Percentiles rank a stretch among this genome's conserved stretches.
These are phyloP conservation scores for Penicillium argentinense DNA, from an alignment of 495 filamentous ascomycete genomes.

Conservation along the genomic window DNA sequence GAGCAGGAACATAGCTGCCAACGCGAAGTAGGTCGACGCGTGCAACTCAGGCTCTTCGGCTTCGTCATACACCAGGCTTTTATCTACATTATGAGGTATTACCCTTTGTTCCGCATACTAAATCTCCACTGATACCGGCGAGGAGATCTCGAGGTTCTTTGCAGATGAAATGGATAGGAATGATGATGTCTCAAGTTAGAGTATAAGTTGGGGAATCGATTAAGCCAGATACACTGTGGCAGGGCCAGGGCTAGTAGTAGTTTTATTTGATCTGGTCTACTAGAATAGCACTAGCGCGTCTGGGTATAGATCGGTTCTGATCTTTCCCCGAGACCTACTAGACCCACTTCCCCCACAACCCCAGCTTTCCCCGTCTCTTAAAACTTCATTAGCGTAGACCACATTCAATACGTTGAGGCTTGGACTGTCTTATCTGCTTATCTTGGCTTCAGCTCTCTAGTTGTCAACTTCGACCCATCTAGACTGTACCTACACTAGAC, in stretches of 20 bases:
- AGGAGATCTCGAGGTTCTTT: background rate
- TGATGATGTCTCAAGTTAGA: too few species aligned
- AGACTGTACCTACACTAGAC: background rate
- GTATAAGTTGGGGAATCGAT: too few species aligned
- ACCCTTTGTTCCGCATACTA: too few species aligned
- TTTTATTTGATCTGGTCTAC: background rate
- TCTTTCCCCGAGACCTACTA: background rate
- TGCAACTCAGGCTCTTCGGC: constrained; percentile 8
- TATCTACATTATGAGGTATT: too few species aligned
- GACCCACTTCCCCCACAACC: constrained; percentile 2
- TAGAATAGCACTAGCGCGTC: background rate
- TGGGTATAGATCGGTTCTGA: background rate
- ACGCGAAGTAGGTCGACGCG: constrained; percentile 6
- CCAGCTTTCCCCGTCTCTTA: background rate
- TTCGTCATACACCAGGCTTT: background rate
- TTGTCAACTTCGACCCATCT: background rate
- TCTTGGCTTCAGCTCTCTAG: too few species aligned
- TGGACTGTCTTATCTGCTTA: too few species aligned
- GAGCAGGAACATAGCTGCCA: constrained; percentile 8
- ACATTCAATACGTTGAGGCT: background rate
- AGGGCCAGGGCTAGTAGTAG: too few species aligned
- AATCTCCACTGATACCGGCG: background rate
- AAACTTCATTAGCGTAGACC: background rate
- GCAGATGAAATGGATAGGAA: background rate
- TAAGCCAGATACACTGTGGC: too few species aligned